These are phyloP conservation scores for Aegle marmelos DNA, from an alignment of 345 rosid genomes.

Conservation along the genomic window DNA sequence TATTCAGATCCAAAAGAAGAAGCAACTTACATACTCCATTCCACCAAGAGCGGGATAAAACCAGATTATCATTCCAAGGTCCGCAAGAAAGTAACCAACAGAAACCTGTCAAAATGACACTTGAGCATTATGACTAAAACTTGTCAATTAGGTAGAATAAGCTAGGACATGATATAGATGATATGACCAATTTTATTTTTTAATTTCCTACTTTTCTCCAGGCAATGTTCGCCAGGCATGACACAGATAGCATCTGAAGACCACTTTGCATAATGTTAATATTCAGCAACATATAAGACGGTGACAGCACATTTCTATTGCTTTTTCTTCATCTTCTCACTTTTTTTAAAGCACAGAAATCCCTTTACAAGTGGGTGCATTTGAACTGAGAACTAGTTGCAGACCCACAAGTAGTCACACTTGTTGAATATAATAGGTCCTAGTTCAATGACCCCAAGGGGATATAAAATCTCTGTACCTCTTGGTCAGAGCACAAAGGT, in stretches of 20 bases:
- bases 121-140: not conserved
- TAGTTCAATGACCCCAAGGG: not conserved
- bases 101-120: constrained; percentile 54
- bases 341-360: not conserved
- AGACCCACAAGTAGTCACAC: not conserved
- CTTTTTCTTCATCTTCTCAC: not conserved
- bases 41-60: constrained; percentile 83
- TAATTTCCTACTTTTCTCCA: not conserved
- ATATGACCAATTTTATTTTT: not conserved
- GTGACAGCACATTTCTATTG: not conserved
- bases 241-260: not conserved
- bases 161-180: not conserved
- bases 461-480: not conserved
- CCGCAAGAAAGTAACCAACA: constrained; percentile 80
- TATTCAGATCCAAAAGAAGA: not conserved
- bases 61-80: constrained; percentile 82
- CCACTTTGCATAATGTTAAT: not conserved
- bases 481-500: not conserved
- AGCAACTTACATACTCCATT: constrained; percentile 72
- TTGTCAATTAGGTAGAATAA: not conserved
- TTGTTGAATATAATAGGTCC: not conserved
- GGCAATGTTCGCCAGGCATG: not conserved
- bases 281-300: not conserved
- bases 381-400: not conserved
- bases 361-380: not conserved